Conservation (phyloP, 2,329 filamentous ascomycete species). For the Fusarium acutatum region DNA sequence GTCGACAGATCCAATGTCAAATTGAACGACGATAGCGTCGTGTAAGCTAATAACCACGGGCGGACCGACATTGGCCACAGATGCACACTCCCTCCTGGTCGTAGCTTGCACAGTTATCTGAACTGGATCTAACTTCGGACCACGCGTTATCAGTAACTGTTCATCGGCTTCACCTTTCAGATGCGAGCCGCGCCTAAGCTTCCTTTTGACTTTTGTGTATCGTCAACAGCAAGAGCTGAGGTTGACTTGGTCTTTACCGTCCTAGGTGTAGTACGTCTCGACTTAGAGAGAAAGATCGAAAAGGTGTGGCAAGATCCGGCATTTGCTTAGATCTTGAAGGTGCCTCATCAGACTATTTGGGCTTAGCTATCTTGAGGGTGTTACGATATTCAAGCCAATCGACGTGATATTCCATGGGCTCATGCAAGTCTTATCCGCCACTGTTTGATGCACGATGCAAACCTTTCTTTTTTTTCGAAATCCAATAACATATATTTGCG, state of each 20-base stretch:
- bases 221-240: not conserved
- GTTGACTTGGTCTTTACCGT: constrained; percentile 13
- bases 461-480: constrained; percentile 3
- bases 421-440: constrained; percentile 24
- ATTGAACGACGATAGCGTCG: constrained; percentile 20
- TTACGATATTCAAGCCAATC: constrained; percentile 12
- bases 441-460: not conserved
- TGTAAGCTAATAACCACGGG: not conserved
- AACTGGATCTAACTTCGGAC: constrained; percentile 14
- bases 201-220: constrained; percentile 2
- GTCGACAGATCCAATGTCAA: constrained; percentile 24
- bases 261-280: constrained; percentile 10
- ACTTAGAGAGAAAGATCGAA: not conserved
- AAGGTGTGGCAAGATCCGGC: constrained; percentile 33
- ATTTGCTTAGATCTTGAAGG: constrained; percentile 24
- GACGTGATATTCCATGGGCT: not conserved
- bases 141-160: not conserved
- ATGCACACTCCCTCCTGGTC: constrained; percentile 38
- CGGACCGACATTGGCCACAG: constrained; percentile 5
- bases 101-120: not conserved
- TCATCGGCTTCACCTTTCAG: not conserved
- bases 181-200: constrained; percentile 7
- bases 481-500: constrained; percentile 3
- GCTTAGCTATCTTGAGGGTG: constrained; percentile 6
- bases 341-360: constrained; percentile 4